Evolutionary conservation across 1,139 yeast species (phyloP).

Genomic region (Taiozyma sp.): DNA sequence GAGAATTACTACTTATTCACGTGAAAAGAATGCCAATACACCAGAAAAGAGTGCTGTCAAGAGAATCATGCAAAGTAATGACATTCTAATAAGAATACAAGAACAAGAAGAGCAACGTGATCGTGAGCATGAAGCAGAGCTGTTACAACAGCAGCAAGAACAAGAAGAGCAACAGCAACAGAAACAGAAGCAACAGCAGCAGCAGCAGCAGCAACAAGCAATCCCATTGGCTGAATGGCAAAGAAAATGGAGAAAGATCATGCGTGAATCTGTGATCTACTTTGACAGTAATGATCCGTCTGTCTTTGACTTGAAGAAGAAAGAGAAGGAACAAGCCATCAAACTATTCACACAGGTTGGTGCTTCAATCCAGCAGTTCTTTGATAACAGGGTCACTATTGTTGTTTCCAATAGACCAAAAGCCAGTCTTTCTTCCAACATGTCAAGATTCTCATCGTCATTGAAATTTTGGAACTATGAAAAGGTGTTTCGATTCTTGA

Average conservation of each 20-base stretch:
- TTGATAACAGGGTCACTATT: slow-evolving; percentile 73
- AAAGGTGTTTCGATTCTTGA: slow-evolving; percentile 75
- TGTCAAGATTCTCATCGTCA: slow-evolving; percentile 58
- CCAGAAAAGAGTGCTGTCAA: neutral
- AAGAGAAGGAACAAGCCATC: slow-evolving; percentile 49
- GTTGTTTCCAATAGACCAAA: slow-evolving; percentile 63
- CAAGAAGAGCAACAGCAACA: neutral
- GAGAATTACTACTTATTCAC: neutral
- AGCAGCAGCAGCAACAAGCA: slow-evolving; percentile 1
- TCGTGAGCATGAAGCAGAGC: neutral
- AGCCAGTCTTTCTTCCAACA: slow-evolving; percentile 28
- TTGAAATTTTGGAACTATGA: slow-evolving; percentile 88
- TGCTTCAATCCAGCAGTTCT: slow-evolving; percentile 66
- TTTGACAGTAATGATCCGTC: slow-evolving; percentile 65
- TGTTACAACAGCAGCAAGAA: neutral
- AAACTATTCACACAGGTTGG: slow-evolving; percentile 53
- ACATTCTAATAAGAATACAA: neutral
- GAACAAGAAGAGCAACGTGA: slow-evolving; percentile 1
- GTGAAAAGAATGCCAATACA: neutral
- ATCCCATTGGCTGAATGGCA: slow-evolving; percentile 68
- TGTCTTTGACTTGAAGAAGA: slow-evolving; percentile 35
- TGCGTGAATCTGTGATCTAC: slow-evolving; percentile 69
- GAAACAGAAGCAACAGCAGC: slow-evolving; percentile 1
- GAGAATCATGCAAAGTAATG: neutral
- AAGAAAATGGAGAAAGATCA: slow-evolving; percentile 70